A percentile compares a stretch with the other conserved stretches of the same genome.
These are phyloP conservation scores for Strobilomyces echinocephalus DNA, from an alignment of 768 basidiomycete species.

Conservation along the genomic window DNA sequence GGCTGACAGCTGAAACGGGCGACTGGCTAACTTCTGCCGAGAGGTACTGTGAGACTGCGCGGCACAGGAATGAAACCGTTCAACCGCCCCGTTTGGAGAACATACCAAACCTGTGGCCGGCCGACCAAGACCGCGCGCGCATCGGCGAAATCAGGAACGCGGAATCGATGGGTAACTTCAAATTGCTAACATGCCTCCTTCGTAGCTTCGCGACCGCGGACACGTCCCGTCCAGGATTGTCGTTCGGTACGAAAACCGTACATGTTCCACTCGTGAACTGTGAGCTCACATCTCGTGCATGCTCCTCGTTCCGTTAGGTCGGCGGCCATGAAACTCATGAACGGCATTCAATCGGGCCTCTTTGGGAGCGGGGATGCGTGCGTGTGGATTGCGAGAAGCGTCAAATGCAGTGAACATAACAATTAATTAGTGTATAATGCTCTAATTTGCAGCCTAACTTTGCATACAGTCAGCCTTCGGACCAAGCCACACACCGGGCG, in stretches of 20 bases:
- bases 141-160: background rate
- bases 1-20: conserved; percentile 8
- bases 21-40: background rate
- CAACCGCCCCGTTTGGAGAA: background rate
- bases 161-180: background rate
- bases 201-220: background rate
- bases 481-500: background rate
- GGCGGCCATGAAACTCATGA: background rate
- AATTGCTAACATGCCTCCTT: background rate
- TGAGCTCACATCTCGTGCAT: conserved; percentile 12
- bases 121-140: background rate
- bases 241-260: background rate
- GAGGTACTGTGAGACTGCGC: background rate
- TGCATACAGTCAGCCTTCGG: background rate
- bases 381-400: conserved; percentile 20
- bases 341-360: background rate
- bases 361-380: conserved; percentile 28
- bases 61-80: background rate
- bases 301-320: background rate
- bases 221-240: conserved; percentile 10
- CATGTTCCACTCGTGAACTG: background rate
- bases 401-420: conserved; percentile 21
- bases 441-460: conserved; percentile 10
- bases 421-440: conserved; percentile 15
- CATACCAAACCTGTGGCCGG: conserved; percentile 16